These are phyloP conservation scores for Diaporthe citriasiana DNA, from an alignment of 2,329 filamentous ascomycete genomes.

Conservation along the genomic window DNA sequence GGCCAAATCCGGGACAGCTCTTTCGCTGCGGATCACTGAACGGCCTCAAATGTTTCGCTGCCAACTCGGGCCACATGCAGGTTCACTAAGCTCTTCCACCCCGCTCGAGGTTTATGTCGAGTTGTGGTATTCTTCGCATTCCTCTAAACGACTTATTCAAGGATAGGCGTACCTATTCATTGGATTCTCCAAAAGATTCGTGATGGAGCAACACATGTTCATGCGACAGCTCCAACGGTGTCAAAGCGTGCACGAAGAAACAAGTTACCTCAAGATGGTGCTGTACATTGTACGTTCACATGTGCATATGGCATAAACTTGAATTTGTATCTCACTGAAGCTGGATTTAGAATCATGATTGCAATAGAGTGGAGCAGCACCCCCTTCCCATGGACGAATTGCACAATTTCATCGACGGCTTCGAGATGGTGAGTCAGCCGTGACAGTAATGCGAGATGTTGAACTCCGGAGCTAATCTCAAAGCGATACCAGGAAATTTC, in stretches of 20 bases:
- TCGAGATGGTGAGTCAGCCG: not conserved
- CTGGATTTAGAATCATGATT: not conserved
- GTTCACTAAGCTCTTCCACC: not conserved
- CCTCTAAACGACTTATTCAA: not conserved
- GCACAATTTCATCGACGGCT: not conserved
- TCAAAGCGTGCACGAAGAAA: not conserved
- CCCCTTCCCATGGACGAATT: not conserved
- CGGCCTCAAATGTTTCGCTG: too few species aligned
- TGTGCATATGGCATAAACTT: not conserved
- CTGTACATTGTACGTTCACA: not conserved
- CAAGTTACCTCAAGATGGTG: not conserved
- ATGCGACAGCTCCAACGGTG: not conserved
- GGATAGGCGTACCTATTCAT: not conserved
- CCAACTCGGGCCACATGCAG: too few species aligned
- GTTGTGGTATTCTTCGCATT: not conserved
- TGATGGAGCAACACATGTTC: conserved; percentile 4
- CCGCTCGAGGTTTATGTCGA: not conserved
- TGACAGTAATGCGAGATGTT: not conserved
- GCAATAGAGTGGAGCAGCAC: not conserved
- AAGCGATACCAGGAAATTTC: not conserved
- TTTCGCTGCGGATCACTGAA: too few species aligned
- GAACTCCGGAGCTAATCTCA: not conserved
- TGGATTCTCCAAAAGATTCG: not conserved
- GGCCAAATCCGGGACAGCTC: not conserved
- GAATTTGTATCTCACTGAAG: not conserved